Evolutionary conservation across 257 asterid genomes (phyloP).

Genomic region (Solanum medicagineum): DNA sequence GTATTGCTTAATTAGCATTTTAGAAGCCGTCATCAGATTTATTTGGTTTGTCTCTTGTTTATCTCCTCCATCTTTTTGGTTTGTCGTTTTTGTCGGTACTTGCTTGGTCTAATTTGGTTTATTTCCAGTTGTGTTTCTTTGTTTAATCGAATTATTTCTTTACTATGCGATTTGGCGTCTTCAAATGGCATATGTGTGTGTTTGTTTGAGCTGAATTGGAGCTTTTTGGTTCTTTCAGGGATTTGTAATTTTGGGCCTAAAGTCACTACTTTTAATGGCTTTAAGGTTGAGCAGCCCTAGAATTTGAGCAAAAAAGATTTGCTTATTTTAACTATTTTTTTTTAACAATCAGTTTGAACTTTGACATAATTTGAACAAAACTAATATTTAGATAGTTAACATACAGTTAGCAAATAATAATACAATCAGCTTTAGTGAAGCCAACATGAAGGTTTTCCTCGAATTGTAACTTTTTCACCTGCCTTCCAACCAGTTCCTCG

Average conservation of each 20-base stretch:
- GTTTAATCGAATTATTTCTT: neutral
- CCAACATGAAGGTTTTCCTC: conserved; percentile 36
- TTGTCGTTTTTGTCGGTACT: neutral
- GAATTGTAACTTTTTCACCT: conserved; percentile 44
- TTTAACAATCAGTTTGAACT: no score
- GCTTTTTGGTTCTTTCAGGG: neutral
- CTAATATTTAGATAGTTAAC: no score
- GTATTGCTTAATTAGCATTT: neutral
- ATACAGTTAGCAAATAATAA: no score
- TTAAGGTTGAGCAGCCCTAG: neutral
- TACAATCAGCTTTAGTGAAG: conserved; percentile 58
- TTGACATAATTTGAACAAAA: no score
- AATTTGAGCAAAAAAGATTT: neutral
- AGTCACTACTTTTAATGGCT: neutral
- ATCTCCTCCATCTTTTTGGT: neutral
- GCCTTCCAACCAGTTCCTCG: conserved; percentile 44
- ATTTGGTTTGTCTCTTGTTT: neutral
- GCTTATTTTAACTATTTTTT: neutral
- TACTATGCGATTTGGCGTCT: neutral
- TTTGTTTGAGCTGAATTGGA: neutral
- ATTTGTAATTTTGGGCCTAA: neutral
- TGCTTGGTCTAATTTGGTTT: neutral
- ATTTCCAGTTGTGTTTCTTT: neutral
- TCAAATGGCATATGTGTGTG: neutral
- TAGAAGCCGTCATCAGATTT: neutral